Evolutionary conservation across 768 basidiomycete species (phyloP).

Genomic region (Calocybe gangraenosa): DNA sequence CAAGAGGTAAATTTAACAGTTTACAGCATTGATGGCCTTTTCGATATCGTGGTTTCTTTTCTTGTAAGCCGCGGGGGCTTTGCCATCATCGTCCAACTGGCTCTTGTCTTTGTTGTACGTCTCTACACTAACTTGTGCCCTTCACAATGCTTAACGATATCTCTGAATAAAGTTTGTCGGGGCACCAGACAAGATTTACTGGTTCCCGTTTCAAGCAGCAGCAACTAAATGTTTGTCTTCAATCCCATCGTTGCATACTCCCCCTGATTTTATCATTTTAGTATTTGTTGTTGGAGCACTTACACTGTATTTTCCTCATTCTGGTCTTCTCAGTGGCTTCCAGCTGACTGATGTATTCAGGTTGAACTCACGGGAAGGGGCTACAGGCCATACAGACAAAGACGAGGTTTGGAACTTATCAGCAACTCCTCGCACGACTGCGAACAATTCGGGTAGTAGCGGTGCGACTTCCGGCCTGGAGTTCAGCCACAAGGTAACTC

Average conservation of each 20-base stretch:
- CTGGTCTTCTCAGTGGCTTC: background rate
- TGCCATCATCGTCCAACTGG: constrained; percentile 9
- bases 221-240: constrained; percentile 10
- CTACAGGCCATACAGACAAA: background rate
- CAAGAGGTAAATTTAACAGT: background rate
- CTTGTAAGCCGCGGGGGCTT: constrained; percentile 11
- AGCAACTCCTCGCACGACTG: constrained; percentile 10
- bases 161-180: constrained; percentile 7
- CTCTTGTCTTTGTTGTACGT: constrained; percentile 14
- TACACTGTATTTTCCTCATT: constrained; percentile 7
- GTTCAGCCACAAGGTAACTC: constrained; percentile 10
- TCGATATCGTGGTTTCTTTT: constrained; percentile 13
- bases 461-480: constrained; percentile 6
- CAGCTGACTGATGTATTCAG: background rate
- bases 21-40: constrained; percentile 8
- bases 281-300: constrained; percentile 16
- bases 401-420: constrained; percentile 4
- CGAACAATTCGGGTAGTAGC: constrained; percentile 2
- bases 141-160: background rate
- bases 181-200: constrained; percentile 11
- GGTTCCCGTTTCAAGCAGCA: constrained; percentile 14
- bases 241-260: background rate
- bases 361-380: constrained; percentile 3
- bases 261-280: background rate
- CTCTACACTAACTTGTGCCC: background rate